Conservation (phyloP, 1,284 basidiomycete genomes). For the Ustilago bromivora region DNA sequence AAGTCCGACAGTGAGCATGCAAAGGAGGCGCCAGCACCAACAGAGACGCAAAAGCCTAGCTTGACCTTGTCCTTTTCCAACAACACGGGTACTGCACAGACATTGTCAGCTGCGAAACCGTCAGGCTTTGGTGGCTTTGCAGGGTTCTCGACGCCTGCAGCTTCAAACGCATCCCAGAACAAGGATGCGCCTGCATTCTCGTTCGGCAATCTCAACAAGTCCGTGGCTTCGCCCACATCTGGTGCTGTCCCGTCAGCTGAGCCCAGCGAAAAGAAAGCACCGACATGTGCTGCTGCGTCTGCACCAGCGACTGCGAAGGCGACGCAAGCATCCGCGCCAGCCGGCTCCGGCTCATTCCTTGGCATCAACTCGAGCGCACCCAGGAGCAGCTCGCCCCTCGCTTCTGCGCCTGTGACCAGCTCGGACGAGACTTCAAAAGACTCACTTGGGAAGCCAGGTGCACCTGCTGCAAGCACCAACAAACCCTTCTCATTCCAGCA, state of each 20-base stretch:
- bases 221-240: not conserved
- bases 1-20: conserved; percentile 3
- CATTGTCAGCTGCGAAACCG: conserved; percentile 12
- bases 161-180: conserved; percentile 11
- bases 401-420: conserved; percentile 49
- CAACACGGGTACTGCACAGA: conserved; percentile 4
- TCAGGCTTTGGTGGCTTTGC: conserved; percentile 20
- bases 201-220: conserved; percentile 26
- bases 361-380: conserved; percentile 54
- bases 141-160: conserved; percentile 16
- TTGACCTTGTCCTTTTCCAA: conserved; percentile 28
- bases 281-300: not conserved
- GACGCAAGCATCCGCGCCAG: conserved; percentile 1
- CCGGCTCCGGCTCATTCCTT: conserved; percentile 25
- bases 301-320: conserved; percentile 23
- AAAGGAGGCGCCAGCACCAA: conserved; percentile 2
- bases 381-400: conserved; percentile 53
- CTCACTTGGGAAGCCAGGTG: conserved; percentile 35
- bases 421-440: conserved; percentile 33
- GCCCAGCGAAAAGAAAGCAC: not conserved
- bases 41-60: conserved; percentile 9
- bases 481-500: conserved; percentile 35
- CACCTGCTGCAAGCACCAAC: conserved; percentile 14
- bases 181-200: conserved; percentile 33
- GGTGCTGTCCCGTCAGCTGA: not conserved